A percentile compares a stretch with the other conserved stretches of the same genome.
Conservation (phyloP, 352 stramenopile species). For the Phytophthora podocarpi region DNA sequence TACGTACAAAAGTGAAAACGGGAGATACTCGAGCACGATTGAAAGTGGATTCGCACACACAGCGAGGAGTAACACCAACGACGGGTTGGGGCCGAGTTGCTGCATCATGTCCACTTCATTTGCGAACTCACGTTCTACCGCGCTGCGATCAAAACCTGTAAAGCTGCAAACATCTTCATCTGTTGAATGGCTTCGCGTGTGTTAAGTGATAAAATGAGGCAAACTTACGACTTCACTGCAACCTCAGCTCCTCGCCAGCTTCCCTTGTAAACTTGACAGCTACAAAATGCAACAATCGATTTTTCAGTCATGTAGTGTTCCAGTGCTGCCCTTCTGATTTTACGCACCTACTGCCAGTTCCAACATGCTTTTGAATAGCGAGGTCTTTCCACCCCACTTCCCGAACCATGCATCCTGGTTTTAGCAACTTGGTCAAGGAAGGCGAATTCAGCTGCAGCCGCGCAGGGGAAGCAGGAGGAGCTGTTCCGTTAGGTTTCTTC, state of each 20-base stretch:
- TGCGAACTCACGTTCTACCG: slow-evolving; percentile 73
- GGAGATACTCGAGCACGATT: slow-evolving; percentile 79
- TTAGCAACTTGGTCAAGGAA: slow-evolving; percentile 21
- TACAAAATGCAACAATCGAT: slow-evolving; percentile 26
- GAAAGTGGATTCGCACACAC: slow-evolving; percentile 62
- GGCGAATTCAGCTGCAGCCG: slow-evolving; percentile 1
- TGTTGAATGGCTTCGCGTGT: not conserved
- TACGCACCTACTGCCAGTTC: slow-evolving; percentile 66
- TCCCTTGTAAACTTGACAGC: slow-evolving; percentile 79
- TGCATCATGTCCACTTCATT: slow-evolving; percentile 82
- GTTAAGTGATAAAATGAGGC: not conserved
- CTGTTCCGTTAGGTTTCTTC: not conserved
- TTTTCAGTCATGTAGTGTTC: not conserved
- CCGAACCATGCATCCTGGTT: slow-evolving; percentile 28
- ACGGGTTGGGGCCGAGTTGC: slow-evolving; percentile 65
- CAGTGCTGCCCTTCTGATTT: not conserved
- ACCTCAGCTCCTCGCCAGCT: slow-evolving; percentile 78
- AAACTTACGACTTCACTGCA: slow-evolving; percentile 73
- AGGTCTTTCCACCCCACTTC: slow-evolving; percentile 48
- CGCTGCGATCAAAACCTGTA: slow-evolving; percentile 44
- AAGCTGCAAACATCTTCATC: slow-evolving; percentile 41
- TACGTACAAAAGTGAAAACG: slow-evolving; percentile 79
- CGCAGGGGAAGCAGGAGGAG: slow-evolving; percentile 3
- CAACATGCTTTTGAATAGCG: slow-evolving; percentile 56
- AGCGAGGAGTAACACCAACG: slow-evolving; percentile 71